Evolutionary conservation across 148 eudicot genomes (phyloP).

Genomic region (Camellia lanceoleosa): DNA sequence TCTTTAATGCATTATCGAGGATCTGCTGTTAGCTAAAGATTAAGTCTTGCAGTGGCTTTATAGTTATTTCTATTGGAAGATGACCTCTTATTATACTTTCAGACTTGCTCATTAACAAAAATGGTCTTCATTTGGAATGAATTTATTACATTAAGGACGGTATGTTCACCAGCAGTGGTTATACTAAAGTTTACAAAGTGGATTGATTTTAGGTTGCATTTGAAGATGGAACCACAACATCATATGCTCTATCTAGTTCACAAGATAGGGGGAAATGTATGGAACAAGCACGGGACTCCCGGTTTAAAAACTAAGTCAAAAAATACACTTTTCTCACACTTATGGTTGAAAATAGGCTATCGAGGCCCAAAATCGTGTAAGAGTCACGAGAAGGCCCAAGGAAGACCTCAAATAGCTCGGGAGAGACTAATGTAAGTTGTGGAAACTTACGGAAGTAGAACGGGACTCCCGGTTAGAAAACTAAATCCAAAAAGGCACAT

Average conservation of each 20-base stretch:
- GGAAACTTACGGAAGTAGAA: too few species aligned
- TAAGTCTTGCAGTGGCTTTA: background rate
- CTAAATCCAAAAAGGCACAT: too few species aligned
- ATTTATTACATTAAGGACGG: background rate
- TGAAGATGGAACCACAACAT: constrained; percentile 83
- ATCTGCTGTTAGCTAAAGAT: background rate
- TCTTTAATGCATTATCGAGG: background rate
- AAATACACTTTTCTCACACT: too few species aligned
- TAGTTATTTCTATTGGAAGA: background rate
- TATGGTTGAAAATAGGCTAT: too few species aligned
- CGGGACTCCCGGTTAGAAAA: too few species aligned
- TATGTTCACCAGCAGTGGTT: background rate
- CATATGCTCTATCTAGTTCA: constrained; percentile 86
- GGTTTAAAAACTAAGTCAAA: too few species aligned
- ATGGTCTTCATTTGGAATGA: background rate
- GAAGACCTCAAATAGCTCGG: too few species aligned
- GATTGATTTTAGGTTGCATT: constrained; percentile 66
- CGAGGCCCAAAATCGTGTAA: too few species aligned
- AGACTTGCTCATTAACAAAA: background rate
- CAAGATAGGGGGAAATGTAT: constrained; percentile 91
- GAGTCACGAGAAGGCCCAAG: too few species aligned
- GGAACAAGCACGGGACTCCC: too few species aligned
- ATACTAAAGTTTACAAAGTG: background rate
- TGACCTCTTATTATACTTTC: background rate
- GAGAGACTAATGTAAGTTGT: too few species aligned